phyloP scores from a whole-genome alignment of 306 rosid species.

The Casuarina cunninghamiana region DNA sequence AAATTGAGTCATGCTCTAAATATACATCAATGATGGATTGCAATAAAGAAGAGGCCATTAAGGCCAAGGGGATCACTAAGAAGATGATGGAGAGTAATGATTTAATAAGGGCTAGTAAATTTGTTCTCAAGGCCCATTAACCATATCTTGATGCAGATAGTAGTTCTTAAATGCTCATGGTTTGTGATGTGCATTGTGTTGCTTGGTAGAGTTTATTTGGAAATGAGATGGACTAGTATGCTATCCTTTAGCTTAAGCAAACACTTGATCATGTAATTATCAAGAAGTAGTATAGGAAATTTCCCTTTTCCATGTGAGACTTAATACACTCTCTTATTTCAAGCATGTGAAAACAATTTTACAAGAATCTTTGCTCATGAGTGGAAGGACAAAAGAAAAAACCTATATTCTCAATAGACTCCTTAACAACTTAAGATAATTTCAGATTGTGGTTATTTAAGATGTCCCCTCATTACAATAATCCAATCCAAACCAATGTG shows the following conservation, averaged over 20 bases:
- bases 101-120: conserved; percentile 67
- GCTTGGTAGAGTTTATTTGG: conserved; percentile 56
- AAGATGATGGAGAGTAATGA: conserved; percentile 81
- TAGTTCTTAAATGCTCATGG: conserved; percentile 70
- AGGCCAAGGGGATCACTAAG: conserved; percentile 79
- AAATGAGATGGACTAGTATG: conserved; percentile 72
- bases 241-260: conserved; percentile 73
- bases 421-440: too few species aligned
- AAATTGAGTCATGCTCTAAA: conserved; percentile 14
- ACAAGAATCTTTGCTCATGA: too few species aligned
- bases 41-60: conserved; percentile 91
- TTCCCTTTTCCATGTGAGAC: conserved; percentile 43
- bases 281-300: conserved; percentile 83
- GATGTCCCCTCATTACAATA: too few species aligned
- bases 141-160: conserved; percentile 79
- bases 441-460: too few species aligned
- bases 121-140: conserved; percentile 64
- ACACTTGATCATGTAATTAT: conserved; percentile 65
- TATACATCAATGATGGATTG: conserved; percentile 64
- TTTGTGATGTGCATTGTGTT: conserved; percentile 86
- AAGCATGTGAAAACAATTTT: too few species aligned
- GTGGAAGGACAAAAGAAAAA: too few species aligned
- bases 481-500: too few species aligned
- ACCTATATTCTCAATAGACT: too few species aligned
- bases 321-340: too few species aligned